A percentile compares a stretch with the other conserved stretches of the same genome.
These are phyloP conservation scores for Mucor racemosus DNA, from an alignment of 371 early-diverging fungal genomes.

Conservation along the genomic window DNA sequence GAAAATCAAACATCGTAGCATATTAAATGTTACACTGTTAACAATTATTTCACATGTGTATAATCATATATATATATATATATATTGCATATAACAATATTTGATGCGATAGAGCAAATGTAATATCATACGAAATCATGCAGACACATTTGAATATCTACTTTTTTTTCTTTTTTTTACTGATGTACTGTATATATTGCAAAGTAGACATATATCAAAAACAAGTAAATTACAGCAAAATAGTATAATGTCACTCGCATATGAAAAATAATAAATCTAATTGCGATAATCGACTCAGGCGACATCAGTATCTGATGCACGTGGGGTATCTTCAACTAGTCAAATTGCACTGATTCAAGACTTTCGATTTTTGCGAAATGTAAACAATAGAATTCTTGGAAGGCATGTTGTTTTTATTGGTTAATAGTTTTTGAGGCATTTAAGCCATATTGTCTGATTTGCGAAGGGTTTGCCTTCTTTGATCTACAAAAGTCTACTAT, in stretches of 20 bases:
- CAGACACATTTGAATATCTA: too few species aligned
- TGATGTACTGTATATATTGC: too few species aligned
- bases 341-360: not conserved
- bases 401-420: conserved; percentile 11
- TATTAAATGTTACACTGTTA: too few species aligned
- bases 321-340: conserved; percentile 7
- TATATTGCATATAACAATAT: too few species aligned
- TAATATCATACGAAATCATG: too few species aligned
- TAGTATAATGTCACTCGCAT: not conserved
- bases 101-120: too few species aligned
- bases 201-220: too few species aligned
- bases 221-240: too few species aligned
- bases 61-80: too few species aligned
- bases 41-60: too few species aligned
- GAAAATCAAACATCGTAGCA: not conserved
- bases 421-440: not conserved
- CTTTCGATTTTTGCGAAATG: not conserved
- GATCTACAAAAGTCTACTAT: too few species aligned
- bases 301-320: conserved; percentile 14
- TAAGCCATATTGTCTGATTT: not conserved
- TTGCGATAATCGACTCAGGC: conserved; percentile 8
- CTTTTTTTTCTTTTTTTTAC: too few species aligned
- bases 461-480: not conserved
- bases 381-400: conserved; percentile 16
- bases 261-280: not conserved